Percentiles rank a stretch among this genome's conserved stretches.
These are phyloP conservation scores for Cerrena zonata DNA, from an alignment of 1,284 basidiomycete species.

Conservation along the genomic window DNA sequence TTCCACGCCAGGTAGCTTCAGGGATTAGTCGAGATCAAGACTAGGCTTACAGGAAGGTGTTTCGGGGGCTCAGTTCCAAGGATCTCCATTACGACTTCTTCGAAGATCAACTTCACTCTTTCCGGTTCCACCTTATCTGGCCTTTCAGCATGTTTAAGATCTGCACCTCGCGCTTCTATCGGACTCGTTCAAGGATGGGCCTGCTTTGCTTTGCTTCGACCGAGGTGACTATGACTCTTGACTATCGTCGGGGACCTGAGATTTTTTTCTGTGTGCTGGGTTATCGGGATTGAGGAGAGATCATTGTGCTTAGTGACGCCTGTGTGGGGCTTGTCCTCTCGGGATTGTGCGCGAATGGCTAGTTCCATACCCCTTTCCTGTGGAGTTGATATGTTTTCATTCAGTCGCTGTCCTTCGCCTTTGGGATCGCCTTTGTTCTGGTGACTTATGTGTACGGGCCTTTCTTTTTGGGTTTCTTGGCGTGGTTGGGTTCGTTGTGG, in stretches of 20 bases:
- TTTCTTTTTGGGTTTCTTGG: neutral
- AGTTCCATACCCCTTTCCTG: neutral
- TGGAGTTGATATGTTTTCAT: no score
- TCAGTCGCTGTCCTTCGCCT: no score
- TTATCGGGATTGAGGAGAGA: no score
- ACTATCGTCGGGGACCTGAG: no score
- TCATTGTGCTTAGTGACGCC: neutral
- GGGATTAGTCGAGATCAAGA: neutral
- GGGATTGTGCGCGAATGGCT: neutral
- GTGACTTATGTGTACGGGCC: neutral
- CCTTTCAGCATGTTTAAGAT: neutral
- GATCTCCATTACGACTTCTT: neutral
- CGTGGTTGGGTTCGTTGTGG: neutral
- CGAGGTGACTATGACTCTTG: no score
- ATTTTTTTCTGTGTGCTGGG: no score
- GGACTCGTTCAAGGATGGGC: no score
- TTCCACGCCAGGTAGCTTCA: neutral
- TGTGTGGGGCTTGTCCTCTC: neutral
- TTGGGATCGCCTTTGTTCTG: neutral
- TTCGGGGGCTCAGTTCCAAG: neutral
- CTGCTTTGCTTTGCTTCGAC: no score
- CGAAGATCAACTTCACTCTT: neutral
- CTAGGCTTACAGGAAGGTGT: neutral
- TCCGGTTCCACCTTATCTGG: neutral
- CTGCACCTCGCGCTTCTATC: neutral